Base-by-base conservation (phyloP, 2,329 filamentous ascomycete genomes). In the Fonsecaea multimorphosa region DNA sequence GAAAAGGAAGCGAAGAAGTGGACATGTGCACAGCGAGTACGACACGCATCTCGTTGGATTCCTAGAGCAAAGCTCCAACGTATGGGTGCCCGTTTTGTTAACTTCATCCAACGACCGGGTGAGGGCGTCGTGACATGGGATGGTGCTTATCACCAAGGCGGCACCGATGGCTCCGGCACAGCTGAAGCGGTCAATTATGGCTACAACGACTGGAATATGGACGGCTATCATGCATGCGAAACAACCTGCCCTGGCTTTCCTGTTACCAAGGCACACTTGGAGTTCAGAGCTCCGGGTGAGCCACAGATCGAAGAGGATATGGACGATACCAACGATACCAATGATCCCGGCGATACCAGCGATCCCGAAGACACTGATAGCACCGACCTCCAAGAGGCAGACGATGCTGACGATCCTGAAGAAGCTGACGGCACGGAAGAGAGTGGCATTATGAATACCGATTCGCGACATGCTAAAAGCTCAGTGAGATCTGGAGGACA, bases 81-180 rank as follows among this genome's bases (percentile, higher is more conserved):
- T 14, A 55, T 55, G 9, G 53, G 53, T 55, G 53, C 31, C 19
- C 36, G 29, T 14, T 55, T 55, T 55, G 53, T 55, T 29, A 36
- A 29, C 8, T 22, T 55, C 4, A 29, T 55, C 16, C 53, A 32
- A 19, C 53, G 53, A 19, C n/a, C 53, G 12, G 14, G 31, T 1
- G 53, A 55, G 53, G 53, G 36, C 12, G 53, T 55, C 31, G 53
- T 55, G 53, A 29, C 36, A 16, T 55, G 16, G 29, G 53, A 29
- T 6, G 53, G 36, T 36, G 36, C 3, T 7, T 55, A 55, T 29
- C 53, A 55, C 34, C 53, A 55, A 34, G 53, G 53, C 3, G 53
- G 53, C 31, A 55, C 53, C 16, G 6, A 36, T 55, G 53, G 53
- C 16, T 16, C 29, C 3, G 3, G 19, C 8, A 3, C 3, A 24